Conservation (phyloP, 805 yeast genomes). For the Yarrowia sp. region DNA sequence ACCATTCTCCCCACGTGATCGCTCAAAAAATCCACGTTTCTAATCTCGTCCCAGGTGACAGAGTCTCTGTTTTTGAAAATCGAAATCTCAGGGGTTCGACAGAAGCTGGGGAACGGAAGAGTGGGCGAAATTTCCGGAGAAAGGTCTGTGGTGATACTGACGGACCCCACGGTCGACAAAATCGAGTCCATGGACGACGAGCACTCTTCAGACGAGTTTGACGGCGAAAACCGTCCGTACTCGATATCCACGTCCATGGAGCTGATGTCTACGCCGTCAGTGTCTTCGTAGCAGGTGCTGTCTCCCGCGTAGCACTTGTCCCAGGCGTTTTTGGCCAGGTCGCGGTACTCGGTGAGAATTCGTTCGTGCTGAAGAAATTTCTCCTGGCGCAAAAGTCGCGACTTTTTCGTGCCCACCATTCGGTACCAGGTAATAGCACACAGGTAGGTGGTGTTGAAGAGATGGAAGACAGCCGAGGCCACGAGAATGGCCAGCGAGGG, state of each 20-base stretch:
- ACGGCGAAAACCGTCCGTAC: neutral
- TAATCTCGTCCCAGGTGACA: slow-evolving; percentile 12
- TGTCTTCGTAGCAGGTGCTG: neutral
- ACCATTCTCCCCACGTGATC: slow-evolving; percentile 7
- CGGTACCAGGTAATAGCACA: slow-evolving; percentile 10
- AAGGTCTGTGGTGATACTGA: neutral
- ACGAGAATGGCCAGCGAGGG: slow-evolving; percentile 12
- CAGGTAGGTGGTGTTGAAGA: slow-evolving; percentile 15
- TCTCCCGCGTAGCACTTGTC: slow-evolving; percentile 27
- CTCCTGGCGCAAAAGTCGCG: neutral
- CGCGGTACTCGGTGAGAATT: slow-evolving; percentile 14
- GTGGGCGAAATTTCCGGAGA: slow-evolving; percentile 8
- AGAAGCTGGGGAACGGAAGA: slow-evolving; percentile 22
- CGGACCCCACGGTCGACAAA: slow-evolving; percentile 4
- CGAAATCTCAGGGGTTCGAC: slow-evolving; percentile 8
- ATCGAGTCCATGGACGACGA: slow-evolving; percentile 10
- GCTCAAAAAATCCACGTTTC: neutral
- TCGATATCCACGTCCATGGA: slow-evolving; percentile 1
- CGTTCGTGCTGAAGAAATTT: slow-evolving; percentile 11
- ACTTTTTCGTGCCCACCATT: slow-evolving; percentile 1
- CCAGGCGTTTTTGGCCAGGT: slow-evolving; percentile 25
- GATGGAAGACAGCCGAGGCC: slow-evolving; percentile 8
- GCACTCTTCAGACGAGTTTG: neutral
- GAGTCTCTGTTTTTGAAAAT: slow-evolving; percentile 1
- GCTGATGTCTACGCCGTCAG: slow-evolving; percentile 10